These are phyloP conservation scores for Neurospora africana DNA, from an alignment of 495 filamentous ascomycete genomes.

Conservation along the genomic window DNA sequence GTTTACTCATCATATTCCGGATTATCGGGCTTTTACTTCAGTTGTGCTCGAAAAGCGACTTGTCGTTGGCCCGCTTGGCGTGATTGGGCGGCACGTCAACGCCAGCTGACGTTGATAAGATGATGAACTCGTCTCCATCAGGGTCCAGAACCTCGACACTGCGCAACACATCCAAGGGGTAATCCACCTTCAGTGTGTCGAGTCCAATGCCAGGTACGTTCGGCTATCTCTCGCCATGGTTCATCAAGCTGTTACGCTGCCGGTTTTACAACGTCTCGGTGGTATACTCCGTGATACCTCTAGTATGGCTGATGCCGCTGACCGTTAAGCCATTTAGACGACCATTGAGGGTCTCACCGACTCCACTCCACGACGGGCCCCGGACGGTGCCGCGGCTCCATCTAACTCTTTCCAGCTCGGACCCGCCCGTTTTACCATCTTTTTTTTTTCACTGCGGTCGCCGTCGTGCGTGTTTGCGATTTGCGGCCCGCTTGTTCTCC, in stretches of 20 bases:
- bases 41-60: neutral
- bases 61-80: neutral
- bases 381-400: slow-evolving; percentile 4
- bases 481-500: neutral
- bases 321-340: neutral
- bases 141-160: neutral
- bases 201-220: neutral
- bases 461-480: neutral
- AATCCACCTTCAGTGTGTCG: neutral
- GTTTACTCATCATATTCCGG: neutral
- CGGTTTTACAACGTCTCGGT: neutral
- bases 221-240: neutral
- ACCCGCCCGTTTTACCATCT: slow-evolving; percentile 9
- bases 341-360: slow-evolving; percentile 11
- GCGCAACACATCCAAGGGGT: neutral
- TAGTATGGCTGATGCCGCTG: neutral
- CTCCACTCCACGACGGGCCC: slow-evolving; percentile 11
- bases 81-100: neutral
- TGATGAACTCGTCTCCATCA: neutral
- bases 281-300: neutral
- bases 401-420: slow-evolving; percentile 16
- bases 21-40: neutral
- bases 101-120: neutral
- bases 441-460: slow-evolving; percentile 12
- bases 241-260: neutral